These are phyloP conservation scores for Pseudomicrostroma phylloplanum DNA, from an alignment of 1,284 basidiomycete genomes.

Conservation along the genomic window DNA sequence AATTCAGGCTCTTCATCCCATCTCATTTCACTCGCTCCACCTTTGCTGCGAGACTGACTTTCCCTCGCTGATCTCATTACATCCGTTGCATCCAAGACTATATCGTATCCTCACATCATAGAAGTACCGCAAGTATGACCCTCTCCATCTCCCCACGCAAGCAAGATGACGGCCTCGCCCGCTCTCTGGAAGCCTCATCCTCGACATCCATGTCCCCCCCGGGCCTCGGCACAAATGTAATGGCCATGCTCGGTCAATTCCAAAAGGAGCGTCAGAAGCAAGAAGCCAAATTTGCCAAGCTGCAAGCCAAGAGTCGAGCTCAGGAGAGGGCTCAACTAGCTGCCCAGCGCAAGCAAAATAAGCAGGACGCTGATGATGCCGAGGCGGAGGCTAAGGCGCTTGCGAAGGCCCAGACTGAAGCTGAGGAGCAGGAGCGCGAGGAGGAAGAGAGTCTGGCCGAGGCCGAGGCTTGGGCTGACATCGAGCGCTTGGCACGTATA, in stretches of 20 bases:
- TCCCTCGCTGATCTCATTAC: neutral
- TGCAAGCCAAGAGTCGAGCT: neutral
- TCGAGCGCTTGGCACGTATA: neutral
- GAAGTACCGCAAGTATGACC: neutral
- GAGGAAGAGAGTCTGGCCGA: constrained; percentile 8
- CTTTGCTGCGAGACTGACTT: neutral
- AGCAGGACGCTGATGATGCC: neutral
- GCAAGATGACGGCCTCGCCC: neutral
- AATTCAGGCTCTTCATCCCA: no score
- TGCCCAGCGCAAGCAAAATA: neutral
- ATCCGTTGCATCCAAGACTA: neutral
- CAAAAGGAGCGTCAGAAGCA: constrained; percentile 2
- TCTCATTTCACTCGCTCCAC: no score
- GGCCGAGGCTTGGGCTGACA: constrained; percentile 2
- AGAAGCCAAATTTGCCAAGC: neutral
- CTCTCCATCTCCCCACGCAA: neutral
- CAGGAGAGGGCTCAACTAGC: neutral
- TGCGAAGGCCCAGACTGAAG: neutral
- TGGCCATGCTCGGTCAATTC: constrained; percentile 8
- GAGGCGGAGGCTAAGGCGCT: constrained; percentile 2
- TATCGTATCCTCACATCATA: constrained; percentile 3
- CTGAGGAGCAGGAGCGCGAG: constrained; percentile 4
- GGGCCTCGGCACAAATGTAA: neutral
- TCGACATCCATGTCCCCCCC: neutral
- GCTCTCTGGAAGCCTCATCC: constrained; percentile 1